phyloP scores from a whole-genome alignment of 2,329 filamentous ascomycete genomes.

The Immersiporthe knoxdaviesiana region DNA sequence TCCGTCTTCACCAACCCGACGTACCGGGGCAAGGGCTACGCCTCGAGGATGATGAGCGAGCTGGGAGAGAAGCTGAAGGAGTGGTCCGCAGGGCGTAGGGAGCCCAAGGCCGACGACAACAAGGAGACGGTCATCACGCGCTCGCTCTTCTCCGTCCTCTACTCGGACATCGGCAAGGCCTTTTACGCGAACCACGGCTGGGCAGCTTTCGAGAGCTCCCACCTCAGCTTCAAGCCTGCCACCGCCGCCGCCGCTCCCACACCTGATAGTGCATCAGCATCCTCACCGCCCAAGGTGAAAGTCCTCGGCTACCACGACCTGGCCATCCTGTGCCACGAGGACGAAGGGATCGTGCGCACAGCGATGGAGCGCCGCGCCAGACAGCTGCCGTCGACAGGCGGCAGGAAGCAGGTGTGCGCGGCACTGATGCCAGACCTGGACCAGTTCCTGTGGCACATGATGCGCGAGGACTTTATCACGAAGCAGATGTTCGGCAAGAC shows the following conservation, averaged over 20 bases:
- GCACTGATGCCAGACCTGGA: conserved; percentile 71
- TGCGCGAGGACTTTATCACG: conserved; percentile 78
- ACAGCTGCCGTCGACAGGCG: conserved; percentile 36
- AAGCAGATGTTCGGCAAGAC: conserved; percentile 60
- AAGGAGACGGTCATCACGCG: conserved; percentile 39
- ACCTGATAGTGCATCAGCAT: background rate
- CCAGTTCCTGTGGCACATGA: conserved; percentile 74
- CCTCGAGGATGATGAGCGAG: conserved; percentile 73
- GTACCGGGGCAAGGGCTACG: conserved; percentile 75
- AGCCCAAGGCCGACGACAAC: conserved; percentile 27
- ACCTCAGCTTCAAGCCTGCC: conserved; percentile 64
- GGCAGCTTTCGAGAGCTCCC: conserved; percentile 72
- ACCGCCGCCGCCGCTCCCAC: conserved; percentile 28
- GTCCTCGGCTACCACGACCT: conserved; percentile 65
- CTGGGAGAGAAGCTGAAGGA: conserved; percentile 51
- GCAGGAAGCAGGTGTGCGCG: conserved; percentile 52
- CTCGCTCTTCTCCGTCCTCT: conserved; percentile 75
- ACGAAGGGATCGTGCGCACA: conserved; percentile 64
- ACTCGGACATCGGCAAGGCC: conserved; percentile 81
- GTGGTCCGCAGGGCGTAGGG: conserved; percentile 34
- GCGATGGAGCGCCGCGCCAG: conserved; percentile 45
- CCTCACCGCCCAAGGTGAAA: conserved; percentile 35
- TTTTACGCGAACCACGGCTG: conserved; percentile 83
- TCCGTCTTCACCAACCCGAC: conserved; percentile 76
- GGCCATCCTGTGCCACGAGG: conserved; percentile 61